Percentiles rank a stretch among this genome's conserved stretches.
Conservation (phyloP, 2,329 filamentous ascomycete species). For the Ophiobolus disseminans region DNA sequence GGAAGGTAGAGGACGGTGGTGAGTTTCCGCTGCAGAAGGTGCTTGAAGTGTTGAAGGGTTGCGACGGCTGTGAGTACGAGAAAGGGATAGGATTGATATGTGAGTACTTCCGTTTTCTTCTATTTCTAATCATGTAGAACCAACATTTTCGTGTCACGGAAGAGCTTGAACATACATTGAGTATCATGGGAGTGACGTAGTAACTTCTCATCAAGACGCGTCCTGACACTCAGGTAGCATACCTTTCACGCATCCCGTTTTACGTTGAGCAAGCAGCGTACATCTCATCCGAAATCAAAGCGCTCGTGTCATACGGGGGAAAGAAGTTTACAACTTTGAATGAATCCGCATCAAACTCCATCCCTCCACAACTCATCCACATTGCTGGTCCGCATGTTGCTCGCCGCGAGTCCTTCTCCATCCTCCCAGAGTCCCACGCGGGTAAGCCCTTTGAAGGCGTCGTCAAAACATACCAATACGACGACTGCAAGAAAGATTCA, state of each 20-base stretch:
- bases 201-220: too few species aligned
- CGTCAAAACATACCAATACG: slow-evolving; percentile 36
- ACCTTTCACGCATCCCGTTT: slow-evolving; percentile 39
- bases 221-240: slow-evolving; percentile 31
- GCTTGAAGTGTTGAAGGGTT: slow-evolving; percentile 29
- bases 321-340: slow-evolving; percentile 35
- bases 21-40: slow-evolving; percentile 41
- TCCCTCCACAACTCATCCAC: slow-evolving; percentile 42
- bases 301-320: slow-evolving; percentile 42
- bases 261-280: slow-evolving; percentile 40
- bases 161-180: too few species aligned
- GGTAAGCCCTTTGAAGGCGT: slow-evolving; percentile 11
- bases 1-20: slow-evolving; percentile 40
- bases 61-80: slow-evolving; percentile 32
- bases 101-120: slow-evolving; percentile 15
- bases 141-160: neutral
- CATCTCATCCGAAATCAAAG: slow-evolving; percentile 35
- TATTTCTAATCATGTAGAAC: neutral
- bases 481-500: slow-evolving; percentile 28
- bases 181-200: too few species aligned
- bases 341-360: slow-evolving; percentile 11
- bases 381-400: slow-evolving; percentile 26
- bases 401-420: slow-evolving; percentile 31
- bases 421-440: slow-evolving; percentile 22
- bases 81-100: slow-evolving; percentile 43